Evolutionary conservation across 129 eudicot genomes (phyloP).

Genomic region (Flaveria trinervia): DNA sequence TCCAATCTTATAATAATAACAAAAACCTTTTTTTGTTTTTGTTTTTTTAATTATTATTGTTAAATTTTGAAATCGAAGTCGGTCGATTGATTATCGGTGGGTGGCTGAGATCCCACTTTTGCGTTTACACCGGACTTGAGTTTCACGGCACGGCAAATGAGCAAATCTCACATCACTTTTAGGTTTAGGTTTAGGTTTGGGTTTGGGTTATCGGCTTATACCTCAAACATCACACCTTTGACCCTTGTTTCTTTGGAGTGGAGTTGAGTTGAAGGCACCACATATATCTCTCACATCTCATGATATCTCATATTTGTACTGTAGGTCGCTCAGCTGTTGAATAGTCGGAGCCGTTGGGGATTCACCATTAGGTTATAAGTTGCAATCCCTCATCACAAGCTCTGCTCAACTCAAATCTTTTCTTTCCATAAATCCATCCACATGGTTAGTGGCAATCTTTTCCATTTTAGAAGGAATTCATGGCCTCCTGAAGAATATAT

Average conservation of each 20-base stretch:
- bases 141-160: background rate
- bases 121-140: conserved; percentile 2
- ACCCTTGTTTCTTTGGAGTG: conserved; percentile 7
- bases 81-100: background rate
- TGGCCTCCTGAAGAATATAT: conserved; percentile 96
- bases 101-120: conserved; percentile 17
- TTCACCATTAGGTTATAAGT: conserved; percentile 2
- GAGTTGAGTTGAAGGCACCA: too few species aligned
- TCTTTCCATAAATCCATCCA: conserved; percentile 21
- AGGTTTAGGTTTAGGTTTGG: background rate
- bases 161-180: background rate
- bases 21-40: too few species aligned
- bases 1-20: too few species aligned
- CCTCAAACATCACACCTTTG: background rate
- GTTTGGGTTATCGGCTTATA: too few species aligned
- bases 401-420: too few species aligned
- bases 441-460: conserved; percentile 77
- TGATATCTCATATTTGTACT: too few species aligned
- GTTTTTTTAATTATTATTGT: too few species aligned
- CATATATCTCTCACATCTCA: too few species aligned
- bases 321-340: too few species aligned
- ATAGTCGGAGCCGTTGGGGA: background rate
- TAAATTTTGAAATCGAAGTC: background rate
- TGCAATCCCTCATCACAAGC: conserved; percentile 8
- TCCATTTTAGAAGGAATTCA: conserved; percentile 72